Evolutionary conservation across 805 yeast species (phyloP), one percentile per base, ranked within the genome.

Genomic region (Cyberlindnera subsufficiens): DNA sequence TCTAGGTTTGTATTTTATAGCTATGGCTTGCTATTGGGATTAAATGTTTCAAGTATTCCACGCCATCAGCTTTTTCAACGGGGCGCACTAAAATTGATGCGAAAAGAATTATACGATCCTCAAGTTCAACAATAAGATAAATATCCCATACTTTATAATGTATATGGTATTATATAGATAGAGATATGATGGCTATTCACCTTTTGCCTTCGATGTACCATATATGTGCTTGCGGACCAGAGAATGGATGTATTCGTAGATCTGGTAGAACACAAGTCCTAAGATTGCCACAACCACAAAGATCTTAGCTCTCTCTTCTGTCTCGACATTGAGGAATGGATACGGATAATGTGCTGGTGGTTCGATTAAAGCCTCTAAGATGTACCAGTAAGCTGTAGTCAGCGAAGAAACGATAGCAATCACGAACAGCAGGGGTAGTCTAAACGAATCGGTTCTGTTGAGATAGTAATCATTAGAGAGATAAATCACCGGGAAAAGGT

Each of bases 311-410:
- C 84, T 67, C 17, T 59, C 59, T 9, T 63, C 61, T 29, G 66
- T 72, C 6, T 62, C 65, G 13, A 75, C 82, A 55, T 82, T 75
- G 53, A 83, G 64, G 55, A 83, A 83, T 8, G 81, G 84, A 55
- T 83, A 83, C 0, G 91, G 91, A 51, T 76, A 82, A 15, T 60
- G 65, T 7, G 75, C 75, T 19, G 66, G 65, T 29, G 72, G 62
- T 43, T 72, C 75, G 19, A 82, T 65, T 45, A 80, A 58, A 8
- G 52, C 38, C 44, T 73, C 71, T 42, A 83, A 63, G 58, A 71
- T 69, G 35, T 61, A 54, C 76, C 84, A 82, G 58, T 83, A 83
- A 3, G 64, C 62, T 0, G 57, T 46, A 1, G 83, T 69, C 16
- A 79, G 55, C 0, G 49, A 30, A 3, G 62, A 45, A 18, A 76